Evolutionary conservation across 1,284 basidiomycete species (phyloP), one percentile per base, ranked within the genome.

Genomic region (Ceratobasidium sp.): DNA sequence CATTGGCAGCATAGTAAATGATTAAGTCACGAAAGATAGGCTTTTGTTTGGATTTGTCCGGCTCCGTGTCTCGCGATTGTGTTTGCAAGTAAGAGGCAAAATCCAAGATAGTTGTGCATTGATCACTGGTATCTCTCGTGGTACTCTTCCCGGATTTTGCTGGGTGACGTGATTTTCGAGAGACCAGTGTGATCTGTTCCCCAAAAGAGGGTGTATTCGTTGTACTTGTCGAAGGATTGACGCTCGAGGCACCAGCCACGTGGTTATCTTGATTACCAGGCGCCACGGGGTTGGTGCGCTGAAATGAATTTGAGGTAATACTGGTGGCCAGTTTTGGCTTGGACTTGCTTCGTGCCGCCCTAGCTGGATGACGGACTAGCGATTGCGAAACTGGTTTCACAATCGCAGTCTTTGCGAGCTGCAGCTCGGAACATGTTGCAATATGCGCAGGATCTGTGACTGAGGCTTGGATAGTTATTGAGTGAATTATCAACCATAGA

Each of bases 241-340:
- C 69, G 57, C 69, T 47, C 3, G 59, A 62, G 14, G 44, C n/a
- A n/a, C 32, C 44, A 52, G 57, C 69, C 69, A 71, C 69, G 69
- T 71, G 69, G 69, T 71, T 71, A 71, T 71, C 57, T 61, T 44
- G 43, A 26, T 9, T 38, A 8, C 16, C 32, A 41, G 57, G 46
- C 46, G 57, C 69, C 57, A 30, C 44, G 32, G 57, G 47, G 46
- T 47, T 38, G 55, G 52, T 41, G 26, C 57, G 54, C 54, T 32
- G 69, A 71, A 71, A 71, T 71, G 69, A 71, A 71, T 71, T 71
- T 38, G 69, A 71, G 16, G 69, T 50, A 28, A 59, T 50, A 49
- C 8, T 38, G 21, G 57, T 41, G 21, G 46, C 26, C n/a, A 38
- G 26, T 26, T 38, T 13, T 7, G 52, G 14, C 43, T 61, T 52